Conservation (phyloP, 208 protist species). For the Herpetomonas samuelpessoai region DNA sequence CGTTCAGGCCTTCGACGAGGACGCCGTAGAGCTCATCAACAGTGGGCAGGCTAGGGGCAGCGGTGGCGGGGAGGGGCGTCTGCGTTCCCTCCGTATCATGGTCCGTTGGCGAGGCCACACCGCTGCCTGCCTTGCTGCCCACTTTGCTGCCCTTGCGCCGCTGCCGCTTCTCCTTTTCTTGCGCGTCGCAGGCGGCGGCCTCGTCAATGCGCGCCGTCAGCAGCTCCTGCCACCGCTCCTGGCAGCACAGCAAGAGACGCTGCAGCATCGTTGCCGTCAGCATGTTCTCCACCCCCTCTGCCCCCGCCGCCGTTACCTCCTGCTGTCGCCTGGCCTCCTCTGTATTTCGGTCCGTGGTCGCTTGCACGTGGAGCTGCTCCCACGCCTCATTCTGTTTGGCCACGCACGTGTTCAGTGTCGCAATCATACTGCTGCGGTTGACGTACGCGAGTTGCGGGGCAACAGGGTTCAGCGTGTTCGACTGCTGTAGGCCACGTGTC, state of each 20-base stretch:
- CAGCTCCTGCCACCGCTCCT: conserved; percentile 37
- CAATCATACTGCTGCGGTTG: neutral
- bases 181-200: conserved; percentile 15
- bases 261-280: conserved; percentile 44
- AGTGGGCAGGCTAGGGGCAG: conserved; percentile 34
- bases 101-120: neutral
- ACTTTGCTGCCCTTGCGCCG: neutral
- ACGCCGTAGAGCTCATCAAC: conserved; percentile 51
- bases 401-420: conserved; percentile 12
- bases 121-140: neutral
- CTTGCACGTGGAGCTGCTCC: conserved; percentile 28
- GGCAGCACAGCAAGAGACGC: conserved; percentile 32
- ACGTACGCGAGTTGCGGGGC: neutral
- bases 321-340: conserved; percentile 1
- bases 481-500: neutral
- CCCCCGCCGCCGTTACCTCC: neutral
- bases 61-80: conserved; percentile 15
- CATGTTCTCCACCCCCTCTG: conserved; percentile 26
- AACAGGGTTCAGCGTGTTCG: neutral
- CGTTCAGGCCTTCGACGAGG: conserved; percentile 67
- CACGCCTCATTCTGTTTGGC: conserved; percentile 31
- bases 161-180: conserved; percentile 8
- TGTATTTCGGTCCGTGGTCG: conserved; percentile 18
- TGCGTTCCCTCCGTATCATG: neutral
- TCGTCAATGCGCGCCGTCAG: conserved; percentile 34